Base-by-base conservation (phyloP, 257 asterid species). In the Nicotiana otophora region DNA sequence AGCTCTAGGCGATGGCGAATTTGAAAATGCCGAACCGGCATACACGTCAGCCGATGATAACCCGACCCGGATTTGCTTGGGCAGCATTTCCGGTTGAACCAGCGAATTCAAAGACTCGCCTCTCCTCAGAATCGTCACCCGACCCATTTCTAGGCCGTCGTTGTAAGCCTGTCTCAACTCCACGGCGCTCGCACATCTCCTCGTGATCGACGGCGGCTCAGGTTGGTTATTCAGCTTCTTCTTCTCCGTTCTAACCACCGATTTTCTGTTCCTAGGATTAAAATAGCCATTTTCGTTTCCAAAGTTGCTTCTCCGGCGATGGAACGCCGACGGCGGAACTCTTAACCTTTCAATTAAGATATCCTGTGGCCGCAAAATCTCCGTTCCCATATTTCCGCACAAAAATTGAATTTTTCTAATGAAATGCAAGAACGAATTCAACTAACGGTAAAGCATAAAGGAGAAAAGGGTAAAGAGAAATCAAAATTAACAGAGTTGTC, bases 1-100 rank as follows among this genome's bases (percentile, higher is more conserved):
- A 3, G 96, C 84, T 20, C 91, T 91, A 33, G 97, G 97, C 72
- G 97, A 89, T 2, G 97, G 97, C 66, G 97, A 93, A 7, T 83
- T 78, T n/a, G 87, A 72, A 66, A 76, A 91, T 12, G 91, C 94
- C 51, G 97, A 91, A 51, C 97, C 97, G 55, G 97, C 95, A 81
- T 48, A 48, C 1, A 51, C 78, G 81, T 89, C 89, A 34, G 83
- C 69, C 16, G 67, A 28, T 0, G 85, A 81, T 86, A 81, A 86
- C 86, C 87, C 82, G 7, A 84, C 77, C 7, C 88, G 89, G 85
- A 89, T 89, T 84, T 85, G 89, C 74, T 84, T 87, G 81, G 86
- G 91, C 19, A 72, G 0, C 89, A 84, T 87, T 16, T 30, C 89
- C 68, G 91, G 91, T 54, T 89, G 78, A n/a, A 78, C 74, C 28